Conservation (phyloP, 345 rosid species). For the Camelina laxa region DNA sequence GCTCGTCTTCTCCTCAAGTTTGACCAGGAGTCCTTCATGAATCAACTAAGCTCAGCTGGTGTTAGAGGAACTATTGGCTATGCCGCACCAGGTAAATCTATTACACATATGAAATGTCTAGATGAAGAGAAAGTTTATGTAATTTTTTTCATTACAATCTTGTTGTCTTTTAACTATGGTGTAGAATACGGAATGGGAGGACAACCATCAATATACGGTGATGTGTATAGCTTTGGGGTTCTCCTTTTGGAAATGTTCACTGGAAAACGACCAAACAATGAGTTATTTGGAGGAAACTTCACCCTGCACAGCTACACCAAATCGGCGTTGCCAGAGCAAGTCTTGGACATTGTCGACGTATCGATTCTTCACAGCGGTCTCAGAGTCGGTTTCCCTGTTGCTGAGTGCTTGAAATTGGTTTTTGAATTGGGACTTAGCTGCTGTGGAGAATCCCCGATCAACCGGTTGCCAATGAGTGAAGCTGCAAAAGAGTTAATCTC, state of each 20-base stretch:
- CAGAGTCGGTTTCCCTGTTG: not conserved
- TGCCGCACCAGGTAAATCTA: conserved; percentile 33
- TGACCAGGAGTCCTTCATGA: not conserved
- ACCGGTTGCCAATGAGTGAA: conserved; percentile 33
- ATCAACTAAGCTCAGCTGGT: conserved; percentile 1
- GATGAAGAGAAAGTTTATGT: not conserved
- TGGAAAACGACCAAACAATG: conserved; percentile 36
- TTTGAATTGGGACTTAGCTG: conserved; percentile 37
- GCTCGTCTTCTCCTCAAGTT: conserved; percentile 18
- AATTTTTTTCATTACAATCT: not conserved
- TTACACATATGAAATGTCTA: not conserved
- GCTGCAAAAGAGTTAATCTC: conserved; percentile 19
- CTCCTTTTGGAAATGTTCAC: conserved; percentile 9
- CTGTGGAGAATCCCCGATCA: conserved; percentile 29
- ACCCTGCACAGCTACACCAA: conserved; percentile 31
- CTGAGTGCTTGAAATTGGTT: conserved; percentile 8
- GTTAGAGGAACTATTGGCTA: conserved; percentile 31
- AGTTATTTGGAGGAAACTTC: conserved; percentile 23
- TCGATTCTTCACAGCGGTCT: not conserved
- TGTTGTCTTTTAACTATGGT: not conserved
- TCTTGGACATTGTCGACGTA: conserved; percentile 23
- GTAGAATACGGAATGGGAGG: conserved; percentile 49
- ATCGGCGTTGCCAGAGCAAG: conserved; percentile 7
- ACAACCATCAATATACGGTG: conserved; percentile 31
- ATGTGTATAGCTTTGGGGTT: conserved; percentile 14